phyloP scores from a whole-genome alignment of 1,139 yeast species.

The Geotrichum restrictum region DNA sequence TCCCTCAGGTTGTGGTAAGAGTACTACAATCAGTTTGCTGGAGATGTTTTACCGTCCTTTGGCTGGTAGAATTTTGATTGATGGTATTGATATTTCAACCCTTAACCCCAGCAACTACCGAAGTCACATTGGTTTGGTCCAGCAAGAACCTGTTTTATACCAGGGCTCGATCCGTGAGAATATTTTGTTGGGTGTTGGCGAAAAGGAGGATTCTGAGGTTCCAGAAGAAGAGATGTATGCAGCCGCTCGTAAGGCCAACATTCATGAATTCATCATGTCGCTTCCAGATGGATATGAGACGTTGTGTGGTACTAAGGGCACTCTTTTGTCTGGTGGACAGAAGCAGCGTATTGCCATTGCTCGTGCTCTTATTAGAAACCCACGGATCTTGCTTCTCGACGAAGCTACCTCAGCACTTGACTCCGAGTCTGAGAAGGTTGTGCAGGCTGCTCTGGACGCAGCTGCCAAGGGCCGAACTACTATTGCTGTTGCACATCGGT shows the following conservation, averaged over 20 bases:
- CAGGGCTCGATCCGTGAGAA: conserved; percentile 85
- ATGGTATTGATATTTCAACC: conserved; percentile 66
- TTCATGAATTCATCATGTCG: conserved; percentile 67
- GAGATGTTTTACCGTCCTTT: conserved; percentile 76
- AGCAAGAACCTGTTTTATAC: conserved; percentile 80
- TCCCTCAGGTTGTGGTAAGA: conserved; percentile 92
- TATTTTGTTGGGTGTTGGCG: conserved; percentile 60
- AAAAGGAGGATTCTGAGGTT: conserved; percentile 45
- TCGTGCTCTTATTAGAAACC: conserved; percentile 66
- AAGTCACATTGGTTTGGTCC: conserved; percentile 70
- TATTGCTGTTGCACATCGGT: conserved; percentile 83
- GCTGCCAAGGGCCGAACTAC: conserved; percentile 73
- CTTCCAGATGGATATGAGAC: conserved; percentile 85
- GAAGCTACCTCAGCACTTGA: conserved; percentile 84
- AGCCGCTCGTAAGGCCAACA: conserved; percentile 78
- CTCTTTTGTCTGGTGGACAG: conserved; percentile 82
- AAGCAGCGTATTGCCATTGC: conserved; percentile 77
- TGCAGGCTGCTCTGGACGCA: conserved; percentile 57
- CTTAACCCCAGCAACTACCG: conserved; percentile 70
- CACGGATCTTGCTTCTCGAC: conserved; percentile 62
- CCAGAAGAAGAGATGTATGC: conserved; percentile 42
- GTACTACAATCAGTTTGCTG: conserved; percentile 80
- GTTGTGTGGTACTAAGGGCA: conserved; percentile 74
- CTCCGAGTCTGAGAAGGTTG: conserved; percentile 74
- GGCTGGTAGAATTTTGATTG: conserved; percentile 61